A percentile compares a stretch with the other conserved stretches of the same genome.
phyloP scores from a whole-genome alignment of 306 rosid species.

The Malus asiatica region DNA sequence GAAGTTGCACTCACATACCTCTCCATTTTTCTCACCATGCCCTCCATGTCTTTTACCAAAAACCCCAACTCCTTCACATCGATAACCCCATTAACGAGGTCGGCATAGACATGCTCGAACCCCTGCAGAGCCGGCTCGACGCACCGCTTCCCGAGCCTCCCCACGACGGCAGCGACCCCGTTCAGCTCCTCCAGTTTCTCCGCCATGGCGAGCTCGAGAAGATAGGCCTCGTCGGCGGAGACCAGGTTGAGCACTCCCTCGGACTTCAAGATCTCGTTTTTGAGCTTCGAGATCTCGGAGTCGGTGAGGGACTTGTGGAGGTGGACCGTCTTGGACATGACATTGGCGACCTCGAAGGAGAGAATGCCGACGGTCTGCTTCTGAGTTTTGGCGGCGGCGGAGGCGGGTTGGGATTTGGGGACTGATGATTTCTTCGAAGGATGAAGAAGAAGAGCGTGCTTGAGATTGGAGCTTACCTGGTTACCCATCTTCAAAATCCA shows the following conservation, averaged over 20 bases:
- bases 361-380: conserved; percentile 67
- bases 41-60: conserved; percentile 93
- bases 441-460: conserved; percentile 69
- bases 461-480: conserved; percentile 85
- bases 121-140: conserved; percentile 82
- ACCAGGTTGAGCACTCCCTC: conserved; percentile 64
- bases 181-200: conserved; percentile 91
- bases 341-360: conserved; percentile 90
- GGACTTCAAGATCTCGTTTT: conserved; percentile 66
- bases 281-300: conserved; percentile 72
- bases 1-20: conserved; percentile 77
- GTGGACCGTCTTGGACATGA: conserved; percentile 72
- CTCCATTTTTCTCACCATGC: conserved; percentile 90
- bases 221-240: conserved; percentile 64
- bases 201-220: conserved; percentile 67
- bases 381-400: conserved; percentile 18
- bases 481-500: conserved; percentile 94
- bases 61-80: conserved; percentile 83
- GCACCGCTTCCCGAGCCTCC: conserved; percentile 85
- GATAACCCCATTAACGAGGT: conserved; percentile 64
- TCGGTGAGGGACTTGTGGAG: conserved; percentile 71
- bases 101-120: conserved; percentile 89
- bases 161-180: conserved; percentile 70
- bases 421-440: conserved; percentile 43
- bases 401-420: conserved; percentile 25